Conservation (phyloP, 2,329 filamentous ascomycete species). For the Aureobasidium uvarum region DNA sequence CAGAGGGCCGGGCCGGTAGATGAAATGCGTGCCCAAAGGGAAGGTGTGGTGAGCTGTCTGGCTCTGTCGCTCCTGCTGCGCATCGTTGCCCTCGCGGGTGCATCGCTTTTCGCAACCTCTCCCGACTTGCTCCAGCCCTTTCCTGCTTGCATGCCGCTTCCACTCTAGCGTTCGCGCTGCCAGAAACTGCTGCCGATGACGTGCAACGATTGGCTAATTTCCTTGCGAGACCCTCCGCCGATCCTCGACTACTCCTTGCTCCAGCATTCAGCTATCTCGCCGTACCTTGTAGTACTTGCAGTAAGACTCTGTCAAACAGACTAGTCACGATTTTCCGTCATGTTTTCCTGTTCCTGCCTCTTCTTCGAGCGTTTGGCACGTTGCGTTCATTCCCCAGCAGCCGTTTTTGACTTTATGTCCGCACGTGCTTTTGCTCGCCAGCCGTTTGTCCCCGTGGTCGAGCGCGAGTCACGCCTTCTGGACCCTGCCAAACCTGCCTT, state of each 20-base stretch:
- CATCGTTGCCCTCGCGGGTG: not conserved
- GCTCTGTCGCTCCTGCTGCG: conserved; percentile 8
- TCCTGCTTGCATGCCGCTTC: conserved; percentile 13
- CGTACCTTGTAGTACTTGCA: conserved; percentile 11
- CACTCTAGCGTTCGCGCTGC: conserved; percentile 12
- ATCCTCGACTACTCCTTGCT: conserved; percentile 18
- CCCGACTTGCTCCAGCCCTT: conserved; percentile 9
- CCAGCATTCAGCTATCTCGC: not conserved
- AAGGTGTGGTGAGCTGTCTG: conserved; percentile 11
- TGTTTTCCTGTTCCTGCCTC: conserved; percentile 14
- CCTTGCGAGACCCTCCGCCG: not conserved
- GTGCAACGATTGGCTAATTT: conserved; percentile 21
- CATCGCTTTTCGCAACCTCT: conserved; percentile 15
- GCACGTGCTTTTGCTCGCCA: conserved; percentile 1
- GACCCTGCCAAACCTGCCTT: conserved; percentile 6
- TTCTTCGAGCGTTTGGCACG: conserved; percentile 11
- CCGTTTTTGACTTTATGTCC: conserved; percentile 10
- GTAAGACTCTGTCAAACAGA: not conserved
- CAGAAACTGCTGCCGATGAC: conserved; percentile 21
- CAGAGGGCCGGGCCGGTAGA: conserved; percentile 16
- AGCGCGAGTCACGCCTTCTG: conserved; percentile 8
- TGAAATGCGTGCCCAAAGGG: conserved; percentile 4
- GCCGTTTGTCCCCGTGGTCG: conserved; percentile 1
- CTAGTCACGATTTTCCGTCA: not conserved
- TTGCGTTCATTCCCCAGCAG: conserved; percentile 20